Evolutionary conservation across 495 filamentous ascomycete species (phyloP).

Genomic region (Geoglossum glabrum): DNA sequence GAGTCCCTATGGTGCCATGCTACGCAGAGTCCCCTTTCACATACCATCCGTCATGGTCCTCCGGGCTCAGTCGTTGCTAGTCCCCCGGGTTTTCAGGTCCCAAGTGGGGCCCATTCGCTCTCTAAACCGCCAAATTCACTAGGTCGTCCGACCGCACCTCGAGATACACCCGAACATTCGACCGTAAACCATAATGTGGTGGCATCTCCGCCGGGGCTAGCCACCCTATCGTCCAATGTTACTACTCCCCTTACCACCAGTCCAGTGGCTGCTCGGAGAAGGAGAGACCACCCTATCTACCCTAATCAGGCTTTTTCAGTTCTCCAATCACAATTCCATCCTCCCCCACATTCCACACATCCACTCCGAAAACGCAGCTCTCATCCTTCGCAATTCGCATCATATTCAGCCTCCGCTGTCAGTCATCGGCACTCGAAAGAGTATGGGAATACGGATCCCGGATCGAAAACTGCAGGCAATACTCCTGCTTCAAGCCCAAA

Average conservation of each 20-base stretch:
- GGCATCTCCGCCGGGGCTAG: background rate
- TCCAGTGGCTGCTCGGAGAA: background rate
- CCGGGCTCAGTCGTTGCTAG: background rate
- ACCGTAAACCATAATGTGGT: background rate
- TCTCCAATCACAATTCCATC: constrained; percentile 20
- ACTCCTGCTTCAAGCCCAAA: constrained; percentile 21
- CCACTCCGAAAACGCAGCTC: constrained; percentile 16
- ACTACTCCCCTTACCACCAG: background rate
- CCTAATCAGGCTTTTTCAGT: constrained; percentile 24
- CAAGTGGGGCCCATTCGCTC: background rate
- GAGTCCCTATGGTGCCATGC: background rate
- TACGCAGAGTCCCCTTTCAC: background rate
- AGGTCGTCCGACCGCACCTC: background rate
- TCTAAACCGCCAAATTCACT: background rate
- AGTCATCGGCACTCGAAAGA: constrained; percentile 9
- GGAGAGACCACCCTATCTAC: constrained; percentile 15
- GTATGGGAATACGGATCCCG: constrained; percentile 12
- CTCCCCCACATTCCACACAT: constrained; percentile 12
- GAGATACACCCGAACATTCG: background rate
- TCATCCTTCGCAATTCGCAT: constrained; percentile 11
- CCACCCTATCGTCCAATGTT: background rate
- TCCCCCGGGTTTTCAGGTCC: background rate
- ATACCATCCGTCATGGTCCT: background rate
- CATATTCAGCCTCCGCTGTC: constrained; percentile 13
- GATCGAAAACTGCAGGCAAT: constrained; percentile 20